Base-by-base conservation (phyloP, 306 rosid genomes). In the Citrullus amarus region DNA sequence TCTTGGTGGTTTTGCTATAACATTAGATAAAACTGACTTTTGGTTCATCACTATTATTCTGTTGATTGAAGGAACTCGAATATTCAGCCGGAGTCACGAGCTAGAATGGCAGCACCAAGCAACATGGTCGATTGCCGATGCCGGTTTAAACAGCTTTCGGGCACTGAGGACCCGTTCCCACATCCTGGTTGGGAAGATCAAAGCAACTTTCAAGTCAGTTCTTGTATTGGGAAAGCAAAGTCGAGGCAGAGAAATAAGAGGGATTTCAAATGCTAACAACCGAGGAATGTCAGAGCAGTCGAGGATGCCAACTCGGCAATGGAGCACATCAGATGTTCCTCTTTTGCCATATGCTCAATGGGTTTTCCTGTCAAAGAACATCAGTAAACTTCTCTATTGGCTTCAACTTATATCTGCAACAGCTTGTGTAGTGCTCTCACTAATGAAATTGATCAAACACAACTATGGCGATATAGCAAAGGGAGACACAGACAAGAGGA, bases 41-140 rank as follows among this genome's bases (percentile, higher is more conserved):
- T 91, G 97, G 98, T 85, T 91, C 84, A 87, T 93, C 83, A 90
- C 98, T 15, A 84, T 96, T 81, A 96, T 96, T 69, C 79, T 92
- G 58, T 76, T 96, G 79, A 88, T 91, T 14, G 98, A 96, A 73
- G 99, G 99, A 32, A 81, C 98, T 28, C 78, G 99, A 56, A 88
- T 96, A 44, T 92, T 96, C 86, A 96, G 99, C 89, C 83, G 99
- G 56, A 96, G 99, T 32, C 99, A 88, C 51, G 99, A 96, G 82
- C 96, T 96, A 55, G 98, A 96, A 77, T 96, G 99, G 98, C 99
- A 96, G 67, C 99, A 92, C 81, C 97, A 92, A 82, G 89, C 98
- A 32, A 96, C 98, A 36, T 91, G 97, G 98, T 88, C 99, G 34
- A 66, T 92, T 14, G 59, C 93, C 25, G 97, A 85, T 36, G 90